phyloP scores from a whole-genome alignment of 164 flowering plant genomes.

The Vitis riparia region DNA sequence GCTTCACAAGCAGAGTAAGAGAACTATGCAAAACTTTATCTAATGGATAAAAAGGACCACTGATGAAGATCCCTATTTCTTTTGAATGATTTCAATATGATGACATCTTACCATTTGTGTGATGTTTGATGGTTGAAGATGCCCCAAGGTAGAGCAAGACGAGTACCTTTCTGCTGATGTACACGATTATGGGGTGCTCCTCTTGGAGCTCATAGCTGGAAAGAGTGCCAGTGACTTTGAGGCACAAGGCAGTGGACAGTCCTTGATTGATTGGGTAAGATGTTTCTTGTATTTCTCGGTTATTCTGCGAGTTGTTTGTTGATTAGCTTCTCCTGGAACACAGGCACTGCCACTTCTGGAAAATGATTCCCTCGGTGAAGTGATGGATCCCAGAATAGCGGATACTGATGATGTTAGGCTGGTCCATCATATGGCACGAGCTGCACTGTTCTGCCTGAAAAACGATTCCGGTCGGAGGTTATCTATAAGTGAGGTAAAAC shows the following conservation, averaged over 20 bases:
- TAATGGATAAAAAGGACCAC: too few relatives aligned
- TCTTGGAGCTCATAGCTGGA: slow-evolving; percentile 48
- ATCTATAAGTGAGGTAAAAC: slow-evolving; percentile 36
- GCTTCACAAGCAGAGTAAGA: slow-evolving; percentile 26
- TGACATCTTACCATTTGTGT: neutral
- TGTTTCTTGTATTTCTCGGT: neutral
- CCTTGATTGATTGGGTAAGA: slow-evolving; percentile 39
- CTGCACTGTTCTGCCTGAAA: slow-evolving; percentile 40
- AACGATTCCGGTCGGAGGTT: slow-evolving; percentile 12
- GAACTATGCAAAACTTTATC: neutral
- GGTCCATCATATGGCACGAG: slow-evolving; percentile 27
- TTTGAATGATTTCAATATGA: too few relatives aligned
- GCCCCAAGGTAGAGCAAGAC: slow-evolving; percentile 12
- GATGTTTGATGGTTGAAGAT: slow-evolving; percentile 19
- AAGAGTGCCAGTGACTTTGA: slow-evolving; percentile 9
- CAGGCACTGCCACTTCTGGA: slow-evolving; percentile 42
- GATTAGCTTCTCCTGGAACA: neutral
- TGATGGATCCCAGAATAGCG: slow-evolving; percentile 36
- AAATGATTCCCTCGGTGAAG: slow-evolving; percentile 21
- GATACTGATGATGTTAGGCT: slow-evolving; percentile 14
- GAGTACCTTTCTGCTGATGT: slow-evolving; percentile 29
- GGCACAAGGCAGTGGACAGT: slow-evolving; percentile 11
- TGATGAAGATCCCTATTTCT: neutral
- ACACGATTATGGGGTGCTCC: slow-evolving; percentile 39
- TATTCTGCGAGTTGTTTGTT: neutral